Base-by-base conservation (phyloP, 768 basidiomycete species). In the Agrocybe chaxingu region DNA sequence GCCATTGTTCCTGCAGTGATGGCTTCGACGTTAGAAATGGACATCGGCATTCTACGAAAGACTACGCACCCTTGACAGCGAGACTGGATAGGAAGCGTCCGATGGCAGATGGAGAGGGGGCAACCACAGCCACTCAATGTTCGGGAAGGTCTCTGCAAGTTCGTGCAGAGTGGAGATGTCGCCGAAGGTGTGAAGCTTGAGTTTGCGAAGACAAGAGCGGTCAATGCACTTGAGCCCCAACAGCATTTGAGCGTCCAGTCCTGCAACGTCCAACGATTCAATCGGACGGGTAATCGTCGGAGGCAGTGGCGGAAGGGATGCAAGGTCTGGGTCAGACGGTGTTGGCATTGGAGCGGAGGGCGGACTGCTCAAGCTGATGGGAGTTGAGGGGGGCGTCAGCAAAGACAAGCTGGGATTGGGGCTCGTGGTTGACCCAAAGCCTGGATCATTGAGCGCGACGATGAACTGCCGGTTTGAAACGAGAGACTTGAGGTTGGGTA, bases 401-500 rank as follows among this genome's bases (percentile, higher is more conserved):
- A 58, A 32, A 42, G 37, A 38, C 11, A 47, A 24, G 24, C 24
- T 24, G 24, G 24, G 24, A 24, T 24, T 24, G 24, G 24, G 24
- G 24, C 24, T 41, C 10, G 55, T 42, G 32, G 43, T 46, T 2
- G 51, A 34, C 31, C 45, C 50, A 36, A 45, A 54, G 37, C 51
- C 42, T 18, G 60, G 59, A 36, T 63, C 54, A 42, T 70, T 68
- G 18, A 76, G 61, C 35, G 70, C 68, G 19, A 65, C 56, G 24
- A 74, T 57, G 38, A 75, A 62, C n/a, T 66, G 61, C 3, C 61
- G 47, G 30, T 65, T 70, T 1, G 71, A 66, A 7, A 61, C 66
- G 19, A 79, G 57, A 11, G 66, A 62, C 44, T 66, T 71, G 16
- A 79, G 62, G 42, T 67, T 69, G 5, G 76, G 77, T 3, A 80